A percentile compares a stretch with the other conserved stretches of the same genome.
phyloP scores from a whole-genome alignment of 192 early-diverging fungal genomes.

The Coemansia sp. region DNA sequence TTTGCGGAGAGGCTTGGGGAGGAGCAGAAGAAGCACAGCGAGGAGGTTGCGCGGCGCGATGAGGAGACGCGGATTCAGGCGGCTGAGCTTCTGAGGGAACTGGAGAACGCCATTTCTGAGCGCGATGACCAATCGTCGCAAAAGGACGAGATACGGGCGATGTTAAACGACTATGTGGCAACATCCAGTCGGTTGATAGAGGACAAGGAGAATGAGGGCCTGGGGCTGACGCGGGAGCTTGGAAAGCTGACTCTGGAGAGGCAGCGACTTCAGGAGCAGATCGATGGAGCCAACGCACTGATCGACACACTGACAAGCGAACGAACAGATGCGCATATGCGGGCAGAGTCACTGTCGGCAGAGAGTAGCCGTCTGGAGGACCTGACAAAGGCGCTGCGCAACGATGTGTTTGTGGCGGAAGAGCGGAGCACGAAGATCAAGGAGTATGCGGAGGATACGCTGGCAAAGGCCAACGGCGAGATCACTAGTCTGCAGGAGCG shows the following conservation, averaged over 20 bases:
- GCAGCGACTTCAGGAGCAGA: slow-evolving; percentile 30
- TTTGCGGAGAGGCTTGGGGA: slow-evolving; percentile 28
- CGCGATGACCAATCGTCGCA: slow-evolving; percentile 17
- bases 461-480: slow-evolving; percentile 30
- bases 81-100: slow-evolving; percentile 30
- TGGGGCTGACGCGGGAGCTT: slow-evolving; percentile 31
- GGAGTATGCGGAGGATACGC: slow-evolving; percentile 33
- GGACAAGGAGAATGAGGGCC: slow-evolving; percentile 24
- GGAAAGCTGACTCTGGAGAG: slow-evolving; percentile 35
- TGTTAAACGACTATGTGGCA: slow-evolving; percentile 39
- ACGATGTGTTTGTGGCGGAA: slow-evolving; percentile 37
- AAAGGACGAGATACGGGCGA: slow-evolving; percentile 21
- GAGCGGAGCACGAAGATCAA: slow-evolving; percentile 33
- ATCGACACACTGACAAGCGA: slow-evolving; percentile 24
- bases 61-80: slow-evolving; percentile 28
- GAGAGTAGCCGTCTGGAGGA: slow-evolving; percentile 29
- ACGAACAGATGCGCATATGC: slow-evolving; percentile 18
- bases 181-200: slow-evolving; percentile 30
- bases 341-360: slow-evolving; percentile 13
- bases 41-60: slow-evolving; percentile 32
- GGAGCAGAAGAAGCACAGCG: slow-evolving; percentile 15
- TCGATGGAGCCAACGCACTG: slow-evolving; percentile 11
- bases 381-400: slow-evolving; percentile 17
- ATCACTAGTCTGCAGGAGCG: slow-evolving; percentile 20
- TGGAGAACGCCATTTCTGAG: slow-evolving; percentile 30